Base-by-base conservation (phyloP, 2,329 filamentous ascomycete species). In the Talaromyces sp. region DNA sequence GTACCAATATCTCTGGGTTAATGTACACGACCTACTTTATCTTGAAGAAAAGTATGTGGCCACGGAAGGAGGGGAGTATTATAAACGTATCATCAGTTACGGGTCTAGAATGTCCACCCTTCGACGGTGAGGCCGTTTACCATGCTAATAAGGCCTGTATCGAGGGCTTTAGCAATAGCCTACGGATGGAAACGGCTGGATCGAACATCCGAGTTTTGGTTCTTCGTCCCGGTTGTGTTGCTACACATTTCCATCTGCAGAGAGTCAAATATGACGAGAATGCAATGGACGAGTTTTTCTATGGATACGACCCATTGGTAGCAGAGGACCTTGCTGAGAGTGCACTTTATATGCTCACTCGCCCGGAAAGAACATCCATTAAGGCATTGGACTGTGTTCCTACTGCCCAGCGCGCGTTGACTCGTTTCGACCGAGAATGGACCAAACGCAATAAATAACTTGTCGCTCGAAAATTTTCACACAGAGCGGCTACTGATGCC, bases 341-440 rank as follows among this genome's bases (percentile, higher is more conserved):
- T 4, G 78, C 75, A 2, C 67, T 76, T 1, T 81, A 73, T 57
- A 78, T 82, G 77, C 65, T 83, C 47, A 69, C 65, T 9, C 72
- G 74, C 63, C 74, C 76, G 4, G 70, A 75, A 40, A 73, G 76
- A 59, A 70, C 79, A 4, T 76, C 75, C 16, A 68, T 82, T 2
- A 82, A 81, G 69, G 79, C 79, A 2, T 55, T 82, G 57, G 79
- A 82, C 70, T 73, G 81, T 18, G 78, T 82, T 31, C 78, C 79
- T 5, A 33, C 31, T 33, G 31, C 31, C 31, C 31, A 33, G 9
- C 31, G 31, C 31, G 31, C 31, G 31, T 33, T 33, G 31, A 33
- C 31, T 33, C 31, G 31, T 33, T 5, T 33, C 1, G 31, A 33
- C 31, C 31, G 31, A 33, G 31, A 33, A 33, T 33, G 31, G 31